Base-by-base conservation (phyloP, 1,284 basidiomycete genomes). In the Mixia osmundae region DNA sequence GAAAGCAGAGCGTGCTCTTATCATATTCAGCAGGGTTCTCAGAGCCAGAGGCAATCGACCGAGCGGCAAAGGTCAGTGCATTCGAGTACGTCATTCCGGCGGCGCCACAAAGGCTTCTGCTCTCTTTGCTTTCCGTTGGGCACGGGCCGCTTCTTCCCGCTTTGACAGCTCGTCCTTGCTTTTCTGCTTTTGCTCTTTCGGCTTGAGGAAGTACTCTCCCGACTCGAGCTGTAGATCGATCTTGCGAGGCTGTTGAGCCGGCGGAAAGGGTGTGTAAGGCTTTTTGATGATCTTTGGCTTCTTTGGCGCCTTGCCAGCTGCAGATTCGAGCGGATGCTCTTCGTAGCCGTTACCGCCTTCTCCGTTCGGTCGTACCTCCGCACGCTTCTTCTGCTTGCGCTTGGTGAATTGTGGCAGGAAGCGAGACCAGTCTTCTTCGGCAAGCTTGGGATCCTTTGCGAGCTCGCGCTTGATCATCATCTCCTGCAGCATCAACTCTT, bases 261-360 rank as follows among this genome's bases (percentile, higher is more conserved):
- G 91, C 22, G 91, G 91, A 71, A 97, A 99, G 3, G 91, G 91
- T 10, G 91, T 99, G 57, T 97, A 99, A n/a, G 74, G 66, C 58
- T 95, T 95, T 68, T 94, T 85, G 52, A 71, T 67, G 18, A 45
- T 48, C 34, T 60, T 56, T 21, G 19, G 39, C 31, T 43, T 41
- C 31, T 52, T 41, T n/a, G n/a, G n/a, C 26, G 36, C 40, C 36
- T 45, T 40, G 3, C 21, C 21, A 5, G 18, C 7, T 8, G 21
- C 36, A 21, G 25, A 37, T 18, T 40, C 25, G 24, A 22, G 29
- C n/a, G 12, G 12, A 35, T 57, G 58, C 41, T 54, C 53, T 21
- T 44, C 38, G 16, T 50, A 45, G 23, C 59, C 55, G 24, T 56
- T 55, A 0, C 62, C 51, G 12, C 25, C 25, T 26, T 31, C 12